Evolutionary conservation across 805 yeast species (phyloP), one percentile per base, ranked within the genome.

Genomic region (Spencermartinsiella europaea): DNA sequence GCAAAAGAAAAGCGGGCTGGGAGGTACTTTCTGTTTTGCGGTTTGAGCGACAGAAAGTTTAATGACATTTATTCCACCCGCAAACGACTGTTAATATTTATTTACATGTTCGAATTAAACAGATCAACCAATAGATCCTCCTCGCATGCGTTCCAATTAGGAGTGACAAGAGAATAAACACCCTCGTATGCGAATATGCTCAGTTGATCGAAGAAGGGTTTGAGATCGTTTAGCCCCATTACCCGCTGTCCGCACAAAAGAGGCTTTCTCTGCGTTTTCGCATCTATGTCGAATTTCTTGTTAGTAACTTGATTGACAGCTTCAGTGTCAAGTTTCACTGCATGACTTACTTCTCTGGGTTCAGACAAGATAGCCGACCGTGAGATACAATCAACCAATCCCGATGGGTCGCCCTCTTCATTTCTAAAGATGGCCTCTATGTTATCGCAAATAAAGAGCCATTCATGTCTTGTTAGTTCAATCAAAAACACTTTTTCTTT

Each of bases 1-100:
- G 79, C 3, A 72, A 73, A 38, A 72, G 97, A 45, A 86, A 85
- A 58, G 96, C 96, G 1, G 98, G 98, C 0, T 89, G 98, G 96
- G 99, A 93, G 65, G 91, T 84, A 8, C 69, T 93, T 33, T 77
- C 86, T 46, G 83, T 91, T 5, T 79, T 83, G 65, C 73, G 80
- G 52, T 86, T 90, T 57, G 31, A 21, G 38, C 16, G 38, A n/a
- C 14, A 4, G 7, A 14, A n/a, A n/a, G 7, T 8, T 34, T n/a
- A 8, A 17, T 15, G 14, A 34, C 16, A 34, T 34, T 28, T 28
- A 14, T 14, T 28, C 10, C 14, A 10, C 33, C 33, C n/a, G 20
- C 39, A 8, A 16, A 36, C 39, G 21, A 36, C 20, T n/a, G 17
- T 15, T 4, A 17, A 19, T 34, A 19, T 15, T 15, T 40, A 17